Conservation (phyloP, 208 protist species). For the Acanthamoeba culbertsoni region DNA sequence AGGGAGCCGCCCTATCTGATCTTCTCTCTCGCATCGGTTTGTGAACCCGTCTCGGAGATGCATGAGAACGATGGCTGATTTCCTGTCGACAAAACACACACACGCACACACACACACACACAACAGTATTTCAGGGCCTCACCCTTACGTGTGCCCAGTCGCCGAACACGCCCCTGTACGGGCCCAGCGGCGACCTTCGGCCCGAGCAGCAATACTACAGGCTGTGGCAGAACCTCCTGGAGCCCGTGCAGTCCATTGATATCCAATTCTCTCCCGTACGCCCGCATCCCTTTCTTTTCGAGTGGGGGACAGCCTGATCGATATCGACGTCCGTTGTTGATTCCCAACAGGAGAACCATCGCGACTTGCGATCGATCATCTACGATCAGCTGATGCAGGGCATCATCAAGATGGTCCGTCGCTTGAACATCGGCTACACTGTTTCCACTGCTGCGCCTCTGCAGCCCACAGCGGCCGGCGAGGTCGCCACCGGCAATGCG, state of each 20-base stretch:
- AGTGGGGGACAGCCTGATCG: neutral
- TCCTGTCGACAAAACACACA: neutral
- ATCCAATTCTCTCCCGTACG: conserved; percentile 27
- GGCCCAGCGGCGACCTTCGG: conserved; percentile 14
- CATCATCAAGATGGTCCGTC: conserved; percentile 19
- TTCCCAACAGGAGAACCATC: conserved; percentile 2
- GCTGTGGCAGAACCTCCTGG: conserved; percentile 44
- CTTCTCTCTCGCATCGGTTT: conserved; percentile 39
- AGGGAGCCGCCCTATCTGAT: conserved; percentile 22
- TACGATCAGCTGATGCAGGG: conserved; percentile 59
- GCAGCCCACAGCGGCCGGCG: neutral
- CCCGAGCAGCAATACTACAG: conserved; percentile 53
- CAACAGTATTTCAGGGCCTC: conserved; percentile 29
- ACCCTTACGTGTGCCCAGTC: conserved; percentile 53
- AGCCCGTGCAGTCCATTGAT: neutral
- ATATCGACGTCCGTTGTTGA: neutral
- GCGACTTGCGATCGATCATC: conserved; percentile 37
- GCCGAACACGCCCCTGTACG: conserved; percentile 33
- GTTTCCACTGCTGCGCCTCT: neutral
- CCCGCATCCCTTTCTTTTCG: neutral
- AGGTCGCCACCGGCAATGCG: neutral
- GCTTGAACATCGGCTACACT: conserved; percentile 52
- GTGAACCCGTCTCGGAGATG: too few species aligned
- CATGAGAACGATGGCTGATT: too few species aligned
- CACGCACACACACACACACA: neutral